Evolutionary conservation across 2,329 filamentous ascomycete species (phyloP).

Genomic region (Tolypocladium capitatum): DNA sequence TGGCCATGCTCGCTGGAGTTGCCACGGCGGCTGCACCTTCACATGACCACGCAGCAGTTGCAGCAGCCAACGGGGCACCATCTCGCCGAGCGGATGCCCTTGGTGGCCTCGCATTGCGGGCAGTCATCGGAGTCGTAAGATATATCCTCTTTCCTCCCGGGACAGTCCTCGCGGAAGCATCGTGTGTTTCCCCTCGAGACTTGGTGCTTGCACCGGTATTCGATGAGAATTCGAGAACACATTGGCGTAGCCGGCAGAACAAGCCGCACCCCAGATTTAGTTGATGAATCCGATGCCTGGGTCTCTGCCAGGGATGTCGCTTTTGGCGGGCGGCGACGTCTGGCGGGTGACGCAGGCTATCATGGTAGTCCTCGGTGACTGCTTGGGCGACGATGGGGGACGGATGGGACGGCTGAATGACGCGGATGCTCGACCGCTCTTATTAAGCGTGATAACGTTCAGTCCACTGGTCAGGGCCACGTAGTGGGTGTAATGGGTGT

Average conservation of each 20-base stretch:
- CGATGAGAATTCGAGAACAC: constrained; percentile 19
- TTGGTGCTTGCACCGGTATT: constrained; percentile 23
- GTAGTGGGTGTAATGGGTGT: constrained; percentile 4
- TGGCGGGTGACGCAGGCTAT: background rate
- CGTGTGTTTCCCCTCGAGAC: constrained; percentile 20
- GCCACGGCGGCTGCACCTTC: background rate
- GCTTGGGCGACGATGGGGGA: background rate
- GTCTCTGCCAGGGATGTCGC: background rate
- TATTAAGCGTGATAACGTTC: background rate
- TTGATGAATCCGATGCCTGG: background rate
- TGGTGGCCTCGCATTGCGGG: constrained; percentile 19
- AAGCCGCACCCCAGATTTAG: background rate
- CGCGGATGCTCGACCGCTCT: background rate
- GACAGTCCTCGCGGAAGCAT: constrained; percentile 20
- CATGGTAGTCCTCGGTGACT: background rate
- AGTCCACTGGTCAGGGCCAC: constrained; percentile 6
- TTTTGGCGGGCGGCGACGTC: background rate
- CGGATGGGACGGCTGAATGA: background rate
- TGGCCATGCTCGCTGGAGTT: background rate
- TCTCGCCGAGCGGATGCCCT: constrained; percentile 17
- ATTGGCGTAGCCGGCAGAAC: constrained; percentile 8
- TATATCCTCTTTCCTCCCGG: constrained; percentile 17
- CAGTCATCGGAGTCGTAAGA: constrained; percentile 18
- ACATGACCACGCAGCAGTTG: constrained; percentile 14
- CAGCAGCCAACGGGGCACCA: constrained; percentile 25